Conservation (phyloP, 108 stramenopile genomes). For the Skeletonema menzelii region DNA sequence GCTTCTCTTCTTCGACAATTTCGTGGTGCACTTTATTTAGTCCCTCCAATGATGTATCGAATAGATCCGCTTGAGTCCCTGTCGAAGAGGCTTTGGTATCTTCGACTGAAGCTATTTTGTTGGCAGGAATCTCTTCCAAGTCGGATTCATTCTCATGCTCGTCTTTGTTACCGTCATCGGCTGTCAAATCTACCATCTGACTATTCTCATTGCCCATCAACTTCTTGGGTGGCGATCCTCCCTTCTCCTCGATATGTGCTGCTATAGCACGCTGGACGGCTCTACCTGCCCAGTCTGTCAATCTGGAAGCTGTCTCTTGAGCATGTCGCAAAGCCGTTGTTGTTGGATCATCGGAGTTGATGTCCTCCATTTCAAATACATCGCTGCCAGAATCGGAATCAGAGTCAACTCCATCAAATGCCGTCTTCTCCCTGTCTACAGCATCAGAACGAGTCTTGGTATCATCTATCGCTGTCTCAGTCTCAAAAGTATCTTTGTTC, state of each 20-base stretch:
- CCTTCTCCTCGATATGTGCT: constrained; percentile 57
- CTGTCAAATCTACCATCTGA: constrained; percentile 12
- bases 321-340: constrained; percentile 74
- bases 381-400: background rate
- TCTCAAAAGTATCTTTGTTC: background rate
- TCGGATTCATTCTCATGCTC: background rate
- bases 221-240: constrained; percentile 6
- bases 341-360: constrained; percentile 34
- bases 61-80: constrained; percentile 8
- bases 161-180: constrained; percentile 11
- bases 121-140: background rate
- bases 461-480: background rate
- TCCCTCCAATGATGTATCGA: constrained; percentile 48
- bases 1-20: constrained; percentile 52
- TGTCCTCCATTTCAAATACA: constrained; percentile 20
- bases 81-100: constrained; percentile 5
- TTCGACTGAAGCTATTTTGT: background rate
- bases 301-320: constrained; percentile 74
- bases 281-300: constrained; percentile 92
- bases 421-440: background rate
- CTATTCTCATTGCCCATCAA: constrained; percentile 5
- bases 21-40: constrained; percentile 33
- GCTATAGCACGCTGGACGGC: constrained; percentile 88
- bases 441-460: background rate
- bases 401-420: background rate